phyloP scores from a whole-genome alignment of 345 rosid species.

The Abelmoschus esculentus region DNA sequence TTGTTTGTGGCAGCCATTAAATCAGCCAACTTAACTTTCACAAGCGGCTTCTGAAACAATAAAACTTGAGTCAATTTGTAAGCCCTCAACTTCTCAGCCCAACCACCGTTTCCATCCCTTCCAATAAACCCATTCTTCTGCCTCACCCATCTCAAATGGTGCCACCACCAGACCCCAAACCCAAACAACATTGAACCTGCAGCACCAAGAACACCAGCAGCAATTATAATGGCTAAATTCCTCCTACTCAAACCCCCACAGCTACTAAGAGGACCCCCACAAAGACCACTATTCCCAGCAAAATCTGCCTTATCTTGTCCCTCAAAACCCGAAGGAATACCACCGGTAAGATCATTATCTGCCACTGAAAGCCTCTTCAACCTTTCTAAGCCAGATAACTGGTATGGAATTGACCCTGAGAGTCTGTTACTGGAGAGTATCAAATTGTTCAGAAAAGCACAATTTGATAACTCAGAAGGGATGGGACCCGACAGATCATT shows the following conservation, averaged over 20 bases:
- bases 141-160: conserved; percentile 37
- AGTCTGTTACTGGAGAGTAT: conserved; percentile 45
- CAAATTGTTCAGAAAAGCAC: conserved; percentile 48
- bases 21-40: conserved; percentile 70
- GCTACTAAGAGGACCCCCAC: conserved; percentile 53
- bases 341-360: conserved; percentile 53
- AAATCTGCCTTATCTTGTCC: conserved; percentile 35
- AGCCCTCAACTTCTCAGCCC: conserved; percentile 51
- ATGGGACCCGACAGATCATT: conserved; percentile 56
- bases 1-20: conserved; percentile 70
- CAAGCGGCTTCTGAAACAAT: conserved; percentile 82
- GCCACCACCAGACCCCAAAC: conserved; percentile 91
- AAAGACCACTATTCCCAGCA: conserved; percentile 51
- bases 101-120: conserved; percentile 34
- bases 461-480: conserved; percentile 53
- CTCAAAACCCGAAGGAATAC: conserved; percentile 42
- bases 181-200: conserved; percentile 64
- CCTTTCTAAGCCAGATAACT: conserved; percentile 37
- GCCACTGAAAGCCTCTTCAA: conserved; percentile 57
- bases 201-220: conserved; percentile 82
- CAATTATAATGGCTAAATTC: conserved; percentile 67
- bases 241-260: conserved; percentile 71
- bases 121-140: conserved; percentile 28
- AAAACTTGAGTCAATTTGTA: conserved; percentile 65
- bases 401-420: conserved; percentile 56